Evolutionary conservation across 345 rosid genomes (phyloP), one percentile per base, ranked within the genome.

Genomic region (Eucalyptus cladocalyx): DNA sequence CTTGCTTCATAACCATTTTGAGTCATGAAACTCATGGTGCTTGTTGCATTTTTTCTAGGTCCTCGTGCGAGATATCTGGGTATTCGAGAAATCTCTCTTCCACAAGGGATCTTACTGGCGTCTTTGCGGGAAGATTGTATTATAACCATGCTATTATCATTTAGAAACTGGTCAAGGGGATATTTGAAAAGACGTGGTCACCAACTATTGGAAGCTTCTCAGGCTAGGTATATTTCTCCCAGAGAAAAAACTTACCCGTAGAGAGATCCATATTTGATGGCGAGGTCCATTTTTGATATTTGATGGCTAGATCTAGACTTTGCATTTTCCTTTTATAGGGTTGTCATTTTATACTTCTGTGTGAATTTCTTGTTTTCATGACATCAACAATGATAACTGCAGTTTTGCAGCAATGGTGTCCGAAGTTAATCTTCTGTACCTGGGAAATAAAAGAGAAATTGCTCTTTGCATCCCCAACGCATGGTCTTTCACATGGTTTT

Each of bases 21-120:
- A 50, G 37, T 85, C 60, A 72, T 26, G 7, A 11, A 40, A 40
- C 3, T 69, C 40, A 28, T 87, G 80, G 60, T 89, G 85, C 26
- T 88, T 21, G 34, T 56, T 43, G 76, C 58, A 76, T 40, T 69
- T 87, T 88, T 88, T 56, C 48, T 92, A 97, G 99, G 93, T 97
- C 65, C 98, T 97, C 87, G 98, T 97, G 67, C 97, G 96, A 37
- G 97, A 96, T 80, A 96, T 97, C 47, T 97, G 99, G 99, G 99
- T 97, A 54, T 96, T 97, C 34, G 99, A 97, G 96, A 97, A 97
- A 91, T 97, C 98, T 87, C 94, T 96, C n/a, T 97, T 97, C 91
- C 98, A 97, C 58, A 88, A 92, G 10, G 98, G 95, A 92, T 94
- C 99, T 88, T 90, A 89, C 89, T 97, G 99, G 99, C 98, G 98